These are phyloP conservation scores for Kluyveromyces siamensis DNA, from an alignment of 805 yeast genomes.

Conservation along the genomic window DNA sequence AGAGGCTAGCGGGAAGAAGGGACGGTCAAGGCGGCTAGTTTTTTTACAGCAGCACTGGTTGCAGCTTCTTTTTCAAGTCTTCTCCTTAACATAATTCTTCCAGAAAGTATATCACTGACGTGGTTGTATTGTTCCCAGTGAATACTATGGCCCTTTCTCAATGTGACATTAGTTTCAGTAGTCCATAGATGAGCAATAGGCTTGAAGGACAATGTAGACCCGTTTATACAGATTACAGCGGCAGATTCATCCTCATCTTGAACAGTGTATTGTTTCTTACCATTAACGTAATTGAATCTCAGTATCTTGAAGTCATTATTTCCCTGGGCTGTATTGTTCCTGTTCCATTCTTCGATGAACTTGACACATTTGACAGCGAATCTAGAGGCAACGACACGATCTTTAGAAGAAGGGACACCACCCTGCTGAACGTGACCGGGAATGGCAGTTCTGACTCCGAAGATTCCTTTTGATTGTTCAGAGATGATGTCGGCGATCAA, in stretches of 20 bases:
- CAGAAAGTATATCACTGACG: conserved; percentile 64
- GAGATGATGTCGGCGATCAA: conserved; percentile 76
- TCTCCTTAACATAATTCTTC: conserved; percentile 46
- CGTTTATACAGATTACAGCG: conserved; percentile 64
- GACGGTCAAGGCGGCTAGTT: no score
- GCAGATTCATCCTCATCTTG: conserved; percentile 37
- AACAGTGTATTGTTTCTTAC: conserved; percentile 38
- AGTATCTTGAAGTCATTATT: conserved; percentile 36
- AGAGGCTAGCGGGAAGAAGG: no score
- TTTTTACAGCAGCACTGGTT: background rate
- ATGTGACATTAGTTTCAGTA: conserved; percentile 47
- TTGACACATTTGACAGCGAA: conserved; percentile 85
- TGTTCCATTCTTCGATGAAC: conserved; percentile 64
- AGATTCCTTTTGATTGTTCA: conserved; percentile 65
- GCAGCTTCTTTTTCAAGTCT: background rate
- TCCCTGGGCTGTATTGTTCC: conserved; percentile 27
- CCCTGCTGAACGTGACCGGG: conserved; percentile 99
- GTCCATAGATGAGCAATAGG: conserved; percentile 49
- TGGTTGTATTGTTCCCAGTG: conserved; percentile 60
- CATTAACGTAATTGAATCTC: conserved; percentile 43
- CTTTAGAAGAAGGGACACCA: conserved; percentile 89
- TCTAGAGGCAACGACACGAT: conserved; percentile 81
- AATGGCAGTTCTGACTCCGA: conserved; percentile 88
- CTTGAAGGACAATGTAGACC: conserved; percentile 51
- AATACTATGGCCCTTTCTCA: conserved; percentile 57